phyloP scores from a whole-genome alignment of 2,329 filamentous ascomycete species.

The Sclerotinia glacialis region DNA sequence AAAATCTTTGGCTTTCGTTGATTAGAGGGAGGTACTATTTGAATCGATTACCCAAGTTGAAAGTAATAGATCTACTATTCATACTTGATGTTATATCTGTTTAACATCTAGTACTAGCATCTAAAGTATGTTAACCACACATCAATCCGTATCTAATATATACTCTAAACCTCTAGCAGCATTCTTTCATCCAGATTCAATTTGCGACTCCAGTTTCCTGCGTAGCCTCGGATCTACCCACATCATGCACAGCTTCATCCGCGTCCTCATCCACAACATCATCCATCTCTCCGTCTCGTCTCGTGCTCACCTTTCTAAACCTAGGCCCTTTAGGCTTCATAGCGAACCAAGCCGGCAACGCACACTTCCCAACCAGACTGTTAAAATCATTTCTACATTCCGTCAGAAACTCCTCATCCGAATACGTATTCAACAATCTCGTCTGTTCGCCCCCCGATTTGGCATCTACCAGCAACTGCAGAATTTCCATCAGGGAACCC shows the following conservation, averaged over 20 bases:
- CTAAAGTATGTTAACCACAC: no score
- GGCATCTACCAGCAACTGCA: conserved; percentile 11
- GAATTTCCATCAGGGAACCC: not conserved
- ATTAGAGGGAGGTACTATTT: no score
- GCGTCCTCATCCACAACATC: no score
- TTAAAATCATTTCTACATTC: conserved; percentile 9
- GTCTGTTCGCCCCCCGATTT: conserved; percentile 4
- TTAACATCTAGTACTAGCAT: no score
- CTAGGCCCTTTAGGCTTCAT: conserved; percentile 2
- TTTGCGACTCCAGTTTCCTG: not conserved
- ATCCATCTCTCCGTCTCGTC: not conserved
- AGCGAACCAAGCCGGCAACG: conserved; percentile 20
- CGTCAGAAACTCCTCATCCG: conserved; percentile 14
- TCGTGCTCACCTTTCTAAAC: not conserved
- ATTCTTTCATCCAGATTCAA: not conserved
- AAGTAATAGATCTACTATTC: no score
- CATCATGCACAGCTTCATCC: no score
- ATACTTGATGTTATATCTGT: no score
- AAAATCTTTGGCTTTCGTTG: no score
- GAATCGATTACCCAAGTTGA: no score
- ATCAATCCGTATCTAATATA: no score
- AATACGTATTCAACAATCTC: conserved; percentile 13
- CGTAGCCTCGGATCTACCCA: no score
- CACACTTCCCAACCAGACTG: conserved; percentile 14
- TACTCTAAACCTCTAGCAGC: no score